Conservation (phyloP, 129 eudicot species). For the Lactuca saligna region DNA sequence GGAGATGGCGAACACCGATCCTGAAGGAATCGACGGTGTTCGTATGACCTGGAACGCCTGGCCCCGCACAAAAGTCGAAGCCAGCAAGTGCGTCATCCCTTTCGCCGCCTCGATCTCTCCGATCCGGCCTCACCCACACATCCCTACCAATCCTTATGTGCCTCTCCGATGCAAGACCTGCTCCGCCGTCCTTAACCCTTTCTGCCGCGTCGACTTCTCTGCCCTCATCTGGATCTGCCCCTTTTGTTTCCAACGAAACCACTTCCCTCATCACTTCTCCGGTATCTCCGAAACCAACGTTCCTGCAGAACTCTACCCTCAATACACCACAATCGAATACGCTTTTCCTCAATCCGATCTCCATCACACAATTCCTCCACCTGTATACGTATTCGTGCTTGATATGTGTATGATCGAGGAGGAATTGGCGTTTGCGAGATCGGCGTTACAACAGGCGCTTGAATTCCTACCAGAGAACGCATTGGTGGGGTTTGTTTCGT, state of each 20-base stretch:
- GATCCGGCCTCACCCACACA: conserved; percentile 71
- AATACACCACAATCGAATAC: conserved; percentile 63
- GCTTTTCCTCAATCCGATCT: conserved; percentile 20
- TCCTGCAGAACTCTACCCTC: conserved; percentile 83
- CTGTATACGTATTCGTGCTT: conserved; percentile 69
- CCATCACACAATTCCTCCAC: conserved; percentile 22
- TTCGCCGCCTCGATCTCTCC: conserved; percentile 83
- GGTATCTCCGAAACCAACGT: conserved; percentile 72
- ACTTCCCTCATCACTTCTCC: conserved; percentile 80
- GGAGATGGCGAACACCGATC: conserved; percentile 69
- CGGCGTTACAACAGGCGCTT: conserved; percentile 72
- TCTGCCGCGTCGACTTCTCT: conserved; percentile 64
- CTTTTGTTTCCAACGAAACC: conserved; percentile 77
- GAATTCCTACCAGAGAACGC: conserved; percentile 84
- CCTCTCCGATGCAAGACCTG: conserved; percentile 89
- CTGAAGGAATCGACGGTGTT: conserved; percentile 84
- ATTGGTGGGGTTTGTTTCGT: conserved; percentile 81
- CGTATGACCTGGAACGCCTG: conserved; percentile 84
- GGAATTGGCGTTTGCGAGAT: conserved; percentile 69
- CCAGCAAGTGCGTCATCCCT: conserved; percentile 82
- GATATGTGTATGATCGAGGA: conserved; percentile 92
- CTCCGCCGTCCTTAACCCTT: conserved; percentile 62
- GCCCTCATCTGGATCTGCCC: conserved; percentile 97
- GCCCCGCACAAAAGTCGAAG: conserved; percentile 85
- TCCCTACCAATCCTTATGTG: conserved; percentile 69